Evolutionary conservation across 257 asterid genomes (phyloP), one percentile per base, ranked within the genome.

Genomic region (Solanum chaucha): DNA sequence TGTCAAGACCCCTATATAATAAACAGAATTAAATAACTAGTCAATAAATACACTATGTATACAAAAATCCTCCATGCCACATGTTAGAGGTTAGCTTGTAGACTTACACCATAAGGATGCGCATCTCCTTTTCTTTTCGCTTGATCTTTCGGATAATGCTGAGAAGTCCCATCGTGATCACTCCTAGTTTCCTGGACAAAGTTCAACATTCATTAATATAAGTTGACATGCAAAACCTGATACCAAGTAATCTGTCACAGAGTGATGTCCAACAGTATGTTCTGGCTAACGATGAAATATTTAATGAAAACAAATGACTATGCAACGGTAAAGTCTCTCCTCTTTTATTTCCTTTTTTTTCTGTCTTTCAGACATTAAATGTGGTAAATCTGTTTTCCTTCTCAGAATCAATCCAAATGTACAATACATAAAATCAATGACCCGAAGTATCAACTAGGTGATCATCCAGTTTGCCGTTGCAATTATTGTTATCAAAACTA

Each of bases 91-190:
- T 78, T 80, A n/a, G 74, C 34, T 68, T 71, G 70, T 70, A 28
- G 64, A 85, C 87, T 85, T 95, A 97, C 99, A 97, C 99, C 99
- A 95, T 97, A 87, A 97, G 99, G 89, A 97, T 96, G 72, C 99
- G 98, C 99, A 97, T 96, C 91, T 97, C 99, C 90, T 95, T 96
- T 87, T 97, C 99, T 87, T 95, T 97, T 86, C 96, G 95, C 92
- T 97, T 97, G 90, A 97, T 95, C 88, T 97, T 97, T 35, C 99
- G 92, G 85, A 97, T 97, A 86, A 95, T 93, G 90, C 99, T 97
- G 75, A 95, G 95, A 73, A 95, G 95, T 22, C 99, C 99, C 99
- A 95, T 95, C 61, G 68, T 82, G 78, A 26, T 28, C 32, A 26
- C 81, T 24, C 64, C 41, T 85, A 85, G 65, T 67, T 85, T 24